Conservation (phyloP, 129 eudicot species). For the Helianthus tuberosus region DNA sequence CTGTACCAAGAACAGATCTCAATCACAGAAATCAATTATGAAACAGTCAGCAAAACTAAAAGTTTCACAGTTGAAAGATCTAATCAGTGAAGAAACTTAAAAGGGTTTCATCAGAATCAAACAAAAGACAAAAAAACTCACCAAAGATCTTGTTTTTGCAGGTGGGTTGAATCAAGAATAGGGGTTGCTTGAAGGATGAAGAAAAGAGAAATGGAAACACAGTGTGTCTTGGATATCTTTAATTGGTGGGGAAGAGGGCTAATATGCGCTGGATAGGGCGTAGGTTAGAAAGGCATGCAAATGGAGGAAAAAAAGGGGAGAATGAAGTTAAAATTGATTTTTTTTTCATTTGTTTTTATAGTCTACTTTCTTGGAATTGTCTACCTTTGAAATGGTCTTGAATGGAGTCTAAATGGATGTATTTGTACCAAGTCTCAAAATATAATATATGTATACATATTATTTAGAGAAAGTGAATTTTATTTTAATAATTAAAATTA, state of each 20-base stretch:
- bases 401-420: neutral
- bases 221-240: constrained; percentile 11
- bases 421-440: neutral
- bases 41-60: constrained; percentile 21
- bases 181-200: constrained; percentile 21
- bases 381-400: neutral
- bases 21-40: constrained; percentile 9
- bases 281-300: constrained; percentile 28
- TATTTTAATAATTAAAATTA: no score
- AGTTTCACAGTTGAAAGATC: constrained; percentile 23
- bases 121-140: constrained; percentile 16
- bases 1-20: constrained; percentile 19
- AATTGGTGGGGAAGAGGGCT: constrained; percentile 26
- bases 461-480: no score
- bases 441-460: neutral
- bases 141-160: constrained; percentile 25
- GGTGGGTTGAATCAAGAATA: constrained; percentile 26
- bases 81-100: constrained; percentile 8
- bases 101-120: constrained; percentile 15
- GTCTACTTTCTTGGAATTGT: constrained; percentile 15
- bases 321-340: no score
- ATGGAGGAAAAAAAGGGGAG: neutral
- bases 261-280: constrained; percentile 28
- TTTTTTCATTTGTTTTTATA: constrained; percentile 7
- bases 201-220: constrained; percentile 17